Percentiles rank a stretch among this genome's conserved stretches.
These are phyloP conservation scores for Penicillium hesseltinei DNA, from an alignment of 2,329 filamentous ascomycete species.

Conservation along the genomic window DNA sequence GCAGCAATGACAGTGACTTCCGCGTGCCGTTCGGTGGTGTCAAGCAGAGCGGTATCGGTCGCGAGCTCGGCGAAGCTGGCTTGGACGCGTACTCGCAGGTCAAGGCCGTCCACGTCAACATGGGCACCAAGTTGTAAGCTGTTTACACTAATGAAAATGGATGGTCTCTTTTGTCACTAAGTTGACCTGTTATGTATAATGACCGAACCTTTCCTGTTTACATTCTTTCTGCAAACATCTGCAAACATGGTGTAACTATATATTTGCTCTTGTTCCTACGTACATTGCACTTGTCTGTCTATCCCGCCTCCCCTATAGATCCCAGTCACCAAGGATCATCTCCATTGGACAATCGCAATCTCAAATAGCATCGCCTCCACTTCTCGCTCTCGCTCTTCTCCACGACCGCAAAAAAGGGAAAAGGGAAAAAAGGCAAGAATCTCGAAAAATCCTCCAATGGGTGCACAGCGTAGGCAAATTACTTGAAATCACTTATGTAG, in stretches of 20 bases:
- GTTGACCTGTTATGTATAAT: conserved; percentile 19
- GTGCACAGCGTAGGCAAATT: not conserved
- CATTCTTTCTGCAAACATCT: not conserved
- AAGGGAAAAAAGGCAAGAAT: not conserved
- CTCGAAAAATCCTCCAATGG: not conserved
- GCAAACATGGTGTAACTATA: not conserved
- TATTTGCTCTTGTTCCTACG: not conserved
- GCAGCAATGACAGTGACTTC: conserved; percentile 49
- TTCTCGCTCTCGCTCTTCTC: not conserved
- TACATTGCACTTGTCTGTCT: not conserved
- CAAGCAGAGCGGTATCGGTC: conserved; percentile 62
- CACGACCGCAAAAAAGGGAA: not conserved
- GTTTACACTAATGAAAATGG: not conserved
- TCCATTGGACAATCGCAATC: not conserved
- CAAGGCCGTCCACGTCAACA: conserved; percentile 52
- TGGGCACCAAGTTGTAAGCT: conserved; percentile 41
- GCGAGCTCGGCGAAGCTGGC: conserved; percentile 61
- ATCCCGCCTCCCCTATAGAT: not conserved
- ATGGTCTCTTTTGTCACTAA: conserved; percentile 11
- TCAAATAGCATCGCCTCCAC: not conserved
- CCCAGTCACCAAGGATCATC: not conserved
- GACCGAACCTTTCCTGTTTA: conserved; percentile 1
- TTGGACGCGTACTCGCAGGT: conserved; percentile 61
- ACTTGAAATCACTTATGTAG: not conserved
- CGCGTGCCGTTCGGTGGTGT: conserved; percentile 61